phyloP scores from a whole-genome alignment of 1,139 yeast genomes.

The Diutina catenulata region DNA sequence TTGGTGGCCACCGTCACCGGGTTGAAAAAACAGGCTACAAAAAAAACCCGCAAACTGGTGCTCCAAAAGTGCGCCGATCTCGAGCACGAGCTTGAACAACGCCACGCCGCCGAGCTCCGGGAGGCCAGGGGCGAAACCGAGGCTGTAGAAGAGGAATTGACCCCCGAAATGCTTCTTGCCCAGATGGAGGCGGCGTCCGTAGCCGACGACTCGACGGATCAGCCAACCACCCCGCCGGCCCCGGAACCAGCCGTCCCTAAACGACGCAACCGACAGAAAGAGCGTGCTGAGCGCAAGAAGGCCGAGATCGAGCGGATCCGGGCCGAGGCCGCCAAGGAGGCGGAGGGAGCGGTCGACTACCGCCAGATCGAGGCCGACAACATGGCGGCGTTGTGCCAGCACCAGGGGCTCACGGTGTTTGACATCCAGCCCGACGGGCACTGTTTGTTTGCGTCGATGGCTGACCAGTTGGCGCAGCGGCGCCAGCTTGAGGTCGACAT shows the following conservation, averaged over 20 bases:
- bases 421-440: conserved; percentile 90
- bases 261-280: conserved; percentile 74
- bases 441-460: conserved; percentile 77
- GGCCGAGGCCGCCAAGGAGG: conserved; percentile 63
- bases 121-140: conserved; percentile 9
- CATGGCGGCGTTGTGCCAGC: conserved; percentile 39
- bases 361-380: conserved; percentile 61
- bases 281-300: conserved; percentile 63
- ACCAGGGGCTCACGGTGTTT: conserved; percentile 36
- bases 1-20: conserved; percentile 57
- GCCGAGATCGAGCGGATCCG: conserved; percentile 54
- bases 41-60: conserved; percentile 57
- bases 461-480: conserved; percentile 58
- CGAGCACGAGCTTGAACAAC: conserved; percentile 40
- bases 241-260: conserved; percentile 5
- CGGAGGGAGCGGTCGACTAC: conserved; percentile 51
- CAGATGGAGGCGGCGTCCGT: conserved; percentile 4
- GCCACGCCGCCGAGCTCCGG: conserved; percentile 41
- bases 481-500: conserved; percentile 29
- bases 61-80: conserved; percentile 43
- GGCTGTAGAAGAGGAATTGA: conserved; percentile 7
- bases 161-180: background rate
- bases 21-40: conserved; percentile 73
- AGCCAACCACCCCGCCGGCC: conserved; percentile 5
- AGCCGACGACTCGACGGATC: no score